A percentile compares a stretch with the other conserved stretches of the same genome.
Evolutionary conservation across 441 rosid genomes (phyloP).

Genomic region (Capsella rubella): DNA sequence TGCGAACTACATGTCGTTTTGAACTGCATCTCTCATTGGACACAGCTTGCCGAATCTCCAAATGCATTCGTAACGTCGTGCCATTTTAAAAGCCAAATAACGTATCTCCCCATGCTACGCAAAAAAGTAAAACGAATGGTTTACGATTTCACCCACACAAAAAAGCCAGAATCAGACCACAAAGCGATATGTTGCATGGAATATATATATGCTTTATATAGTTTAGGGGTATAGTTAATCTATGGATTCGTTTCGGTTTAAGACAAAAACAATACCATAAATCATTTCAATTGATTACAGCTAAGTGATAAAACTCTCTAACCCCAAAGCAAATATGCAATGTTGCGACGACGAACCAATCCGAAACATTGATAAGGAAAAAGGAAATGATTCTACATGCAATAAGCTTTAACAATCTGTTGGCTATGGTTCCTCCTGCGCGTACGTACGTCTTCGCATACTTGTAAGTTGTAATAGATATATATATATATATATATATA

Average conservation of each 20-base stretch:
- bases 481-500: too few species aligned
- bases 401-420: constrained; percentile 31
- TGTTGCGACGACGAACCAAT: constrained; percentile 12
- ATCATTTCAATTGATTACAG: constrained; percentile 38
- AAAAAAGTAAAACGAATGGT: constrained; percentile 18
- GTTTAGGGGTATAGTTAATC: constrained; percentile 3
- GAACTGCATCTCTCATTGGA: background rate
- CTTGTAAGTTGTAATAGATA: too few species aligned
- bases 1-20: constrained; percentile 32
- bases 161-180: constrained; percentile 19
- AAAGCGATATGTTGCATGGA: constrained; percentile 21
- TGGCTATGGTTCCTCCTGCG: constrained; percentile 24
- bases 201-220: too few species aligned
- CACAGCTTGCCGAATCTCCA: constrained; percentile 8
- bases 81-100: background rate
- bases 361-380: background rate
- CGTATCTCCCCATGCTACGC: constrained; percentile 13
- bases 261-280: constrained; percentile 21
- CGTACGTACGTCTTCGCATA: constrained; percentile 28
- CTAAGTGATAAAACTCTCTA: constrained; percentile 1
- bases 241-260: constrained; percentile 35
- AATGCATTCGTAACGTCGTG: constrained; percentile 21
- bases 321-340: background rate
- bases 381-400: constrained; percentile 21
- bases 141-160: constrained; percentile 24